Conservation (phyloP, 768 basidiomycete species). For the Mycena crocata region DNA sequence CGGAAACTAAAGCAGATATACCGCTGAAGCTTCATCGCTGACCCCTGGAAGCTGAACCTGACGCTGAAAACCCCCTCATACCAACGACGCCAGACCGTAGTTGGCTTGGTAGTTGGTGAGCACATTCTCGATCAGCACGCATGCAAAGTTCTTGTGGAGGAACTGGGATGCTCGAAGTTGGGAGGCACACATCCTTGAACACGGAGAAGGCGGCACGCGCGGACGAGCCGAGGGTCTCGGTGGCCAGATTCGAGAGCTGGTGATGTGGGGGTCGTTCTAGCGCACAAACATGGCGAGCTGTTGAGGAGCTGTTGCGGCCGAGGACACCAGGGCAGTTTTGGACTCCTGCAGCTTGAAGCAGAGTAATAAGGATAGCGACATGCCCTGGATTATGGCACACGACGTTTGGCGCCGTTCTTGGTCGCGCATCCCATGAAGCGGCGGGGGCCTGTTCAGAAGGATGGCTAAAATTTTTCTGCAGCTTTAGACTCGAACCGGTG, state of each 20-base stretch:
- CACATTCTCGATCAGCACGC: conserved; percentile 98
- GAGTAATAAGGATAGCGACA: conserved; percentile 95
- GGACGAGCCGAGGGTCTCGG: conserved; percentile 74
- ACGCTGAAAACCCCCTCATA: conserved; percentile 80
- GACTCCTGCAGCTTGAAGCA: conserved; percentile 98
- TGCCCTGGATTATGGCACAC: conserved; percentile 91
- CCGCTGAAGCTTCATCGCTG: conserved; percentile 94
- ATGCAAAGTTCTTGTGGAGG: conserved; percentile 91
- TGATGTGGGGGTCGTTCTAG: conserved; percentile 48
- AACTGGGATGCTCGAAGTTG: conserved; percentile 81
- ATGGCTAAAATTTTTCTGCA: conserved; percentile 90
- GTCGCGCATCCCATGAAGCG: conserved; percentile 93
- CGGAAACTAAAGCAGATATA: conserved; percentile 47
- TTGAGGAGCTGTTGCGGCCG: conserved; percentile 94
- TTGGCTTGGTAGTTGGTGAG: conserved; percentile 90
- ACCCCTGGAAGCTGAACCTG: conserved; percentile 78
- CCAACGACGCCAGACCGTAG: conserved; percentile 89
- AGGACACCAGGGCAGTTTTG: conserved; percentile 94
- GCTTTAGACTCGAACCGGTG: conserved; percentile 58
- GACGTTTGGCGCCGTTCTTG: conserved; percentile 92
- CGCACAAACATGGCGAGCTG: conserved; percentile 96
- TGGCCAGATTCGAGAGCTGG: conserved; percentile 75
- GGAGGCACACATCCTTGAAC: conserved; percentile 92
- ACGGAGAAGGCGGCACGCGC: conserved; percentile 88
- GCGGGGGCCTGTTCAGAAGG: conserved; percentile 84